Conservation (phyloP, 1,139 yeast species). For the Torulaspora pretoriensis region DNA sequence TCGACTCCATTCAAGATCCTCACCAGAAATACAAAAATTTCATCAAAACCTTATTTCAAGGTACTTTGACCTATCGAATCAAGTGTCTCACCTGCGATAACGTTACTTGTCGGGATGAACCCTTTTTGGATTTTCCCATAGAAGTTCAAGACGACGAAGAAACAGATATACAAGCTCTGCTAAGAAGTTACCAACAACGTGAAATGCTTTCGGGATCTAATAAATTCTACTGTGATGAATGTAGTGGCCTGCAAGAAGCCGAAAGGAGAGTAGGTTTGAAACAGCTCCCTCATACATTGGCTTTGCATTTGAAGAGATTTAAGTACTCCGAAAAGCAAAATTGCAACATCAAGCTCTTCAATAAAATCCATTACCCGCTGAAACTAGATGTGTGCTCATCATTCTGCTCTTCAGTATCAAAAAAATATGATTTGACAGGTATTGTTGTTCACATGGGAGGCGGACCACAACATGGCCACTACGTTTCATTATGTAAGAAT, state of each 20-base stretch:
- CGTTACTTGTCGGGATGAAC: constrained; percentile 79
- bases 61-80: constrained; percentile 79
- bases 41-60: constrained; percentile 77
- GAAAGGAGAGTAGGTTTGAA: constrained; percentile 84
- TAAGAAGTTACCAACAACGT: constrained; percentile 75
- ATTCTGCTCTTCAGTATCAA: constrained; percentile 44
- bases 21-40: constrained; percentile 40
- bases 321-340: constrained; percentile 83
- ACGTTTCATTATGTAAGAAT: constrained; percentile 80
- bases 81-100: constrained; percentile 88
- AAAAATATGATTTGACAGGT: constrained; percentile 74
- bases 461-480: constrained; percentile 97
- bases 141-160: constrained; percentile 65
- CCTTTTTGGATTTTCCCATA: constrained; percentile 78
- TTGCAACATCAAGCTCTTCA: constrained; percentile 79
- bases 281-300: constrained; percentile 69
- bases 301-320: constrained; percentile 84
- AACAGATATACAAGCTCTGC: constrained; percentile 68
- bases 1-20: constrained; percentile 6
- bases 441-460: constrained; percentile 95
- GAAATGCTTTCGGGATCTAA: constrained; percentile 84
- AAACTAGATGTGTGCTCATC: constrained; percentile 72
- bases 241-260: constrained; percentile 91
- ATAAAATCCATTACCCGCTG: constrained; percentile 77
- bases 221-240: constrained; percentile 88